A percentile compares a stretch with the other conserved stretches of the same genome.
Evolutionary conservation across 192 early-diverging fungal species (phyloP).

Genomic region (Linnemannia exigua): DNA sequence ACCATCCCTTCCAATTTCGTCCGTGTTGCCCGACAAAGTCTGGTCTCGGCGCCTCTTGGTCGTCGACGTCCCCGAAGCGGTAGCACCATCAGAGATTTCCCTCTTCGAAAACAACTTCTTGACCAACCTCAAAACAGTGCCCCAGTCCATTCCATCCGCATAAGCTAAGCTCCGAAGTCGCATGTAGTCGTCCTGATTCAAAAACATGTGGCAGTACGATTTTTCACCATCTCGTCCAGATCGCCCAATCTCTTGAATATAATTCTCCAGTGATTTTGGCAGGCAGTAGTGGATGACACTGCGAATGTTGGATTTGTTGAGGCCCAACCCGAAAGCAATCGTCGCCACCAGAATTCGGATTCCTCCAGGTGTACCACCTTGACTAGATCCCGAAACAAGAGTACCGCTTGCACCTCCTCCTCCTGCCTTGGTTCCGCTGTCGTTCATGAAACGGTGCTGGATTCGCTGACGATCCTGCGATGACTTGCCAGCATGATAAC

Average conservation of each 20-base stretch:
- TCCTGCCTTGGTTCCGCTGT: constrained; percentile 24
- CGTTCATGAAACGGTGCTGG: constrained; percentile 76
- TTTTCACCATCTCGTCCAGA: constrained; percentile 73
- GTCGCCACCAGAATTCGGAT: constrained; percentile 81
- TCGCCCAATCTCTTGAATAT: constrained; percentile 83
- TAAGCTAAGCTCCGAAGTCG: constrained; percentile 61
- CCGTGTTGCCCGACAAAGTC: neutral
- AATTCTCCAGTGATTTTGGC: constrained; percentile 80
- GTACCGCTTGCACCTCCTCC: neutral
- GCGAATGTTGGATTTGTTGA: constrained; percentile 80
- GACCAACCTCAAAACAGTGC: constrained; percentile 37
- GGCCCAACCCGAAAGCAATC: constrained; percentile 83
- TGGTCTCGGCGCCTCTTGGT: constrained; percentile 7
- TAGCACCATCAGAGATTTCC: neutral
- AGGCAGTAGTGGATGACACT: constrained; percentile 80
- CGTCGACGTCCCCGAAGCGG: neutral
- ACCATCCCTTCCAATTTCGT: neutral
- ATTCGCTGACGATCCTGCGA: constrained; percentile 69
- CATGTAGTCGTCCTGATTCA: constrained; percentile 63
- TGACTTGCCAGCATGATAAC: constrained; percentile 84
- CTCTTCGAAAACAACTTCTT: constrained; percentile 50
- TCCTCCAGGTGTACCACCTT: constrained; percentile 21
- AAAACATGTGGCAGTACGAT: constrained; percentile 62
- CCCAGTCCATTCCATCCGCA: constrained; percentile 56
- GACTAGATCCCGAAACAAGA: neutral